phyloP scores from a whole-genome alignment of 306 rosid species.

The Glycine soja region DNA sequence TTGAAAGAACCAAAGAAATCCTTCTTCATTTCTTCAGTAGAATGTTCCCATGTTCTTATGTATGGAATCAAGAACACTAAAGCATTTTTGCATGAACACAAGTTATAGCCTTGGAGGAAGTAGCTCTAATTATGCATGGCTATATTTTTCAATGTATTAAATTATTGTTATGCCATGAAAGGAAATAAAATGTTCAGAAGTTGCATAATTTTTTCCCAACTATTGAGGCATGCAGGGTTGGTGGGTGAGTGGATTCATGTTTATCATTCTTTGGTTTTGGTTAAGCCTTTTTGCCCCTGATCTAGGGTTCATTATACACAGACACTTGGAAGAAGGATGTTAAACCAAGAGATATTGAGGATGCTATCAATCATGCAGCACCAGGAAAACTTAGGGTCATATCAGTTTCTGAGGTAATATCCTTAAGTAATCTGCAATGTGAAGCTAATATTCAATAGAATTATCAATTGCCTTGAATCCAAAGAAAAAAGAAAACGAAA shows the following conservation, averaged over 20 bases:
- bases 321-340: conserved; percentile 94
- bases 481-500: background rate
- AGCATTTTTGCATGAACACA: conserved; percentile 11
- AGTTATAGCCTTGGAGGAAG: background rate
- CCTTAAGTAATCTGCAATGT: conserved; percentile 35
- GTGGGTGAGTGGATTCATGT: conserved; percentile 14
- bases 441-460: conserved; percentile 34
- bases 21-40: conserved; percentile 14
- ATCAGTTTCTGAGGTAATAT: conserved; percentile 77
- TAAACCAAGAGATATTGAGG: conserved; percentile 71
- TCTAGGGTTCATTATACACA: conserved; percentile 41
- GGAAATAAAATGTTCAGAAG: conserved; percentile 14
- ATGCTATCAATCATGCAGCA: conserved; percentile 71
- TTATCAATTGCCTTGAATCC: conserved; percentile 25
- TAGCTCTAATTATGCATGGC: background rate
- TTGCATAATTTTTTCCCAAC: background rate
- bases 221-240: background rate
- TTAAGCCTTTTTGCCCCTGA: conserved; percentile 40
- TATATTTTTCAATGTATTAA: too few relatives aligned
- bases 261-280: conserved; percentile 21
- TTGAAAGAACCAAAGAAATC: background rate
- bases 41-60: conserved; percentile 18
- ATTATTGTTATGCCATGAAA: background rate
- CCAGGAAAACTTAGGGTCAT: conserved; percentile 75
- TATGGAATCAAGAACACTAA: background rate